Evolutionary conservation across 148 eudicot genomes (phyloP), one percentile per base, ranked within the genome.

Genomic region (Simmondsia chinensis): DNA sequence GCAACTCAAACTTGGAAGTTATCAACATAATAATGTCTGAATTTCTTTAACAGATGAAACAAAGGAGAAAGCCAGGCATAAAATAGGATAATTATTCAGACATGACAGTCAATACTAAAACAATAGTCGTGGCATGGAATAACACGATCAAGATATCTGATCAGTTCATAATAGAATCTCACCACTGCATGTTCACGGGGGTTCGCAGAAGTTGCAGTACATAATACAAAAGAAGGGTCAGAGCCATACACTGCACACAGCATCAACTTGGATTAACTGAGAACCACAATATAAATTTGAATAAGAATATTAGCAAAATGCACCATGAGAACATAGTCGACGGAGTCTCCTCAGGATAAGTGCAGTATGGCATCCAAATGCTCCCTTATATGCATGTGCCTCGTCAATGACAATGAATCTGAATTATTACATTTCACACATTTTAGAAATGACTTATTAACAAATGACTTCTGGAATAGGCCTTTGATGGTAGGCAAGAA

Each of bases 331-430:
- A 75, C 97, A 91, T 32, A 91, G 61, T 21, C 97, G 80, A 9
- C 74, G 86, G 28, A 91, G 70, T 66, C 97, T 79, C 67, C 97
- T 76, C 57, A 91, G 49, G 27, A 91, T 82, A 54, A 82, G 88
- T 53, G 97, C 74, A 60, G 94, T 73, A 72, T 91, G 95, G 43
- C 86, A 85, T 37, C 99, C 99, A 66, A 91, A 91, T 46, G 95
- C 77, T 40, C 99, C 99, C 60, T 85, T 91, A 56, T 91, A 91
- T 28, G 65, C 48, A 66, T 91, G 99, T 46, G 99, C 83, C 73
- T 91, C 99, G 64, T 91, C 95, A 56, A 91, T 75, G 43, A 91
- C 59, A 37, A 91, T 60, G 68, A 67, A 91, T 71, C 99, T 85
- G 65, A 23, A 33, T 27, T 17, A 32, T 32, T 34, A 42, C 8